Percentiles rank a stretch among this genome's conserved stretches.
Evolutionary conservation across 768 basidiomycete species (phyloP).

Genomic region (Harrya chromipes): DNA sequence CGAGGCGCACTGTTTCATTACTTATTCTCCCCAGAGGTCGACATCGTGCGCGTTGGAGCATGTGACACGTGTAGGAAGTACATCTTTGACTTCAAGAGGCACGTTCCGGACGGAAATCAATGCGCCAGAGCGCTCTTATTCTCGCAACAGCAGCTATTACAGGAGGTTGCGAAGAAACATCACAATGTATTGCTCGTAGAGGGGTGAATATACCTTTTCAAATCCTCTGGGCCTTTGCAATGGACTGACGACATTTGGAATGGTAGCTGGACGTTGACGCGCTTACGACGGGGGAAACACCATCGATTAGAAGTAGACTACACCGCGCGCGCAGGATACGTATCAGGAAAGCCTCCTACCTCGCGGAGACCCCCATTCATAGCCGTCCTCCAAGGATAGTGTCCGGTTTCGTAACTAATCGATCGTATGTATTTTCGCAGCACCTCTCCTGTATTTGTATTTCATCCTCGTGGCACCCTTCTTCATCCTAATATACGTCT

Average conservation of each 20-base stretch:
- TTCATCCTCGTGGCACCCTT: conserved; percentile 28
- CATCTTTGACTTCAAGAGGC: conserved; percentile 54
- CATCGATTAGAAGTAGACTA: conserved; percentile 72
- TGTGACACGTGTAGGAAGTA: conserved; percentile 58
- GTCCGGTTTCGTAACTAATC: conserved; percentile 28
- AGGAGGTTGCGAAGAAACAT: conserved; percentile 50
- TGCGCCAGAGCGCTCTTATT: conserved; percentile 55
- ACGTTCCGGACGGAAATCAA: conserved; percentile 42
- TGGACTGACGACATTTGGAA: conserved; percentile 2
- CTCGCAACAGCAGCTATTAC: conserved; percentile 61
- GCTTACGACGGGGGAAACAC: conserved; percentile 58
- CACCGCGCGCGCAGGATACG: conserved; percentile 61
- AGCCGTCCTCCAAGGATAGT: conserved; percentile 50
- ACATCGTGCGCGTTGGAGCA: conserved; percentile 53
- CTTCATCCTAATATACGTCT: conserved; percentile 17
- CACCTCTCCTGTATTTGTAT: conserved; percentile 29
- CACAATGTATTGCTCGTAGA: conserved; percentile 66
- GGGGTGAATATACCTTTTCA: conserved; percentile 43
- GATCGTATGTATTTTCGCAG: conserved; percentile 24
- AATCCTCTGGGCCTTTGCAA: background rate
- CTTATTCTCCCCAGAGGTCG: conserved; percentile 44
- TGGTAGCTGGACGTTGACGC: conserved; percentile 62
- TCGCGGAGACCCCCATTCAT: conserved; percentile 62
- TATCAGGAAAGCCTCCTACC: conserved; percentile 45
- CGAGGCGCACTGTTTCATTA: conserved; percentile 5